Percentiles rank a stretch among this genome's conserved stretches.
phyloP scores from a whole-genome alignment of 441 rosid species.

The Eutrema salsugineum region DNA sequence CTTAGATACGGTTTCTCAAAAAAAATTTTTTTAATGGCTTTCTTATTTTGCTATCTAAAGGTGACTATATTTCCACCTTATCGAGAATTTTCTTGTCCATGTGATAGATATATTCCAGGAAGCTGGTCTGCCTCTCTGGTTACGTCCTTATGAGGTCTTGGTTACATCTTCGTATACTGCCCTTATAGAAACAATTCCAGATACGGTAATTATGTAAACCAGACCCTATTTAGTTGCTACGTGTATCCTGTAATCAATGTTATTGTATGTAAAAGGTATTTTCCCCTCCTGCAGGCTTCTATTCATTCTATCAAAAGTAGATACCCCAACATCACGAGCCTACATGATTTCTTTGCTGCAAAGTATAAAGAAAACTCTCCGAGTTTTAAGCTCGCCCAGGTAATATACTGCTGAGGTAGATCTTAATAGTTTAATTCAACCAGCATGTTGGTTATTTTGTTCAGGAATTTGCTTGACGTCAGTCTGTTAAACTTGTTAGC shows the following conservation, averaged over 20 bases:
- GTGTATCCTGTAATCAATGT: neutral
- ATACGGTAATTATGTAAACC: slow-evolving; percentile 59
- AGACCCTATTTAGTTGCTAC: slow-evolving; percentile 8
- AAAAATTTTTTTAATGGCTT: neutral
- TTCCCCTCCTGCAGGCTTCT: slow-evolving; percentile 66
- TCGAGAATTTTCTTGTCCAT: slow-evolving; percentile 6
- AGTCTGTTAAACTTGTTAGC: slow-evolving; percentile 10
- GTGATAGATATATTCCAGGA: slow-evolving; percentile 92
- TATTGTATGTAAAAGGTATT: neutral
- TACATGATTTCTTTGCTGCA: slow-evolving; percentile 88
- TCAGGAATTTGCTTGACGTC: neutral
- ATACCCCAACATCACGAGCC: slow-evolving; percentile 80
- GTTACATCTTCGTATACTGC: slow-evolving; percentile 99
- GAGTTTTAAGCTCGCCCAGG: slow-evolving; percentile 96
- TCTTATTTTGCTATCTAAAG: neutral
- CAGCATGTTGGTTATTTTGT: slow-evolving; percentile 1
- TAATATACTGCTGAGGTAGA: slow-evolving; percentile 34
- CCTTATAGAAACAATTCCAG: slow-evolving; percentile 96
- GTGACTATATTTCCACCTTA: neutral
- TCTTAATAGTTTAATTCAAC: neutral
- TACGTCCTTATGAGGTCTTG: slow-evolving; percentile 92
- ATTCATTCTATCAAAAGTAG: slow-evolving; percentile 97
- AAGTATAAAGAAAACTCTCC: slow-evolving; percentile 86
- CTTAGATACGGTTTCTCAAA: neutral
- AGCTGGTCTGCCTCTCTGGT: slow-evolving; percentile 99